Evolutionary conservation across 179 eudicot species (phyloP), one percentile per base, ranked within the genome.

Genomic region (Silene coronaria): DNA sequence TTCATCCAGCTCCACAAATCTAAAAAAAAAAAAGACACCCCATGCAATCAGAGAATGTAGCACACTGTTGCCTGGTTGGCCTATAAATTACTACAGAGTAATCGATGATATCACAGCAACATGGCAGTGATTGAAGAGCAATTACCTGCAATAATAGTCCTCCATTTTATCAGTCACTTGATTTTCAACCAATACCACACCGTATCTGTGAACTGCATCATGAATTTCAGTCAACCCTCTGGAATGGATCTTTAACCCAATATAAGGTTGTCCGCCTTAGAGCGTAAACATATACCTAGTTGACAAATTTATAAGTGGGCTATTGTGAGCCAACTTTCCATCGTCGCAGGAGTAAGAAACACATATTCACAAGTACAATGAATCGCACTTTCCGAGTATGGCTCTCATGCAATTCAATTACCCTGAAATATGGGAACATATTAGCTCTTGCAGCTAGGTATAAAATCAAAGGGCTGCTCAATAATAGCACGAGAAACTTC

Each of bases 141-240:
- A 34, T 67, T 34, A 67, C 71, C 71, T 28, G 69, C 69, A 62
- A 26, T 13, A 28, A 14, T 65, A 16, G 51, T 68, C 55, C 55
- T 12, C 10, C 53, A 38, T 42, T 21, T 23, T 22, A 7, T 26
- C 55, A 42, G 28, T 36, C 23, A 36, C 30, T 68, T 38, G 72
- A 68, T 68, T 68, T 67, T 68, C 72, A 22, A 17, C 57, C 72
- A 42, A 42, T 42, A 3, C 16, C 13, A 5, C 55, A 8, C 30
- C 55, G 3, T 42, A 10, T 55, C 6, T 24, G 66, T 24, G 66
- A 61, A 61, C 27, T 9, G 45, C 45, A 38, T 45, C 16, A 11
- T 45, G 14, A 45, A 45, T 45, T 45, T 45, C 16, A 45, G 51
- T 11, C 51, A 12, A 0, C 51, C 51, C 16, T 45, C 51, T 45